A percentile compares a stretch with the other conserved stretches of the same genome.
Conservation (phyloP, 2,329 filamentous ascomycete genomes). For the Calonectria leucothoes region DNA sequence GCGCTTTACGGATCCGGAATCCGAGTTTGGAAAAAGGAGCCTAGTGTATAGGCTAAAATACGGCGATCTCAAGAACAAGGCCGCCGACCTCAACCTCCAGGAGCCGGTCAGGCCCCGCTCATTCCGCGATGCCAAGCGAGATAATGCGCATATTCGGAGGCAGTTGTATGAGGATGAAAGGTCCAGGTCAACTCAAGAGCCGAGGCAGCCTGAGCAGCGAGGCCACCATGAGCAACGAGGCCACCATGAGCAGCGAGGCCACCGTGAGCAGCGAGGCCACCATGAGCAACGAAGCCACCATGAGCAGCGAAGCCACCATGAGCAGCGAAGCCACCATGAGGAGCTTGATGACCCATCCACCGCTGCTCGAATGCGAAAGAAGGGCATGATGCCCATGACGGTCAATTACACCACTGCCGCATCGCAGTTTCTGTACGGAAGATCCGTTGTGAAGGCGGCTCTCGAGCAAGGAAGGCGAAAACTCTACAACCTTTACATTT, state of each 20-base stretch:
- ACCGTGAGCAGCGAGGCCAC: background rate
- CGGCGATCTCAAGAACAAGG: slow-evolving; percentile 49
- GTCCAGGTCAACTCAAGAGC: background rate
- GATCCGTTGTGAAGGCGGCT: slow-evolving; percentile 83
- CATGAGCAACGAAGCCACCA: too few relatives aligned
- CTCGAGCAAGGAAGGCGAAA: slow-evolving; percentile 75
- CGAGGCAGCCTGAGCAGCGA: background rate
- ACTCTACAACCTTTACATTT: slow-evolving; percentile 87
- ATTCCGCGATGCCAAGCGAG: slow-evolving; percentile 27
- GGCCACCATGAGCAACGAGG: background rate
- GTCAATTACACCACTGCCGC: slow-evolving; percentile 80
- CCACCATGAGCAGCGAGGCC: too few relatives aligned
- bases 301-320: background rate
- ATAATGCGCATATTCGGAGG: background rate
- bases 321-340: background rate
- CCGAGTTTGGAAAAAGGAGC: slow-evolving; percentile 65
- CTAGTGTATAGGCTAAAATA: slow-evolving; percentile 66
- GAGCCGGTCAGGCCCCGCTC: slow-evolving; percentile 41
- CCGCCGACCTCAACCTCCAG: slow-evolving; percentile 37
- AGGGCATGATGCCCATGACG: slow-evolving; percentile 50
- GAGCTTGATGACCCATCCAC: background rate
- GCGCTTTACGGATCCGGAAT: slow-evolving; percentile 63
- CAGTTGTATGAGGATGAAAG: background rate
- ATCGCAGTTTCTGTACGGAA: slow-evolving; percentile 92
- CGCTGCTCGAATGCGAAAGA: slow-evolving; percentile 37